phyloP scores from a whole-genome alignment of 108 stramenopile genomes.

The Skeletonema marinoi region DNA sequence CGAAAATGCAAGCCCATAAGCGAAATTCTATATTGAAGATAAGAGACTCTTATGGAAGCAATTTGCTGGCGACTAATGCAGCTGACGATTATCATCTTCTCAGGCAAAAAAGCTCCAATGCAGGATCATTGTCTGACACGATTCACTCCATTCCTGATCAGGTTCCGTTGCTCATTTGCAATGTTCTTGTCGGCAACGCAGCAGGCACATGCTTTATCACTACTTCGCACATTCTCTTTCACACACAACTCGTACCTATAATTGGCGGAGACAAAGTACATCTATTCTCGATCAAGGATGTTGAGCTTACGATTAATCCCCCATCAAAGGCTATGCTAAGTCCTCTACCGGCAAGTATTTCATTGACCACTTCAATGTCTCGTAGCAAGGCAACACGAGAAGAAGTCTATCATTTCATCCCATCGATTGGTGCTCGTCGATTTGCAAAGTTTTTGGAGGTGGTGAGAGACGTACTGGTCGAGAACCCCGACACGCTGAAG shows the following conservation, averaged over 20 bases:
- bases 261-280: conserved; percentile 59
- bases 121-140: conserved; percentile 43
- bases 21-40: conserved; percentile 60
- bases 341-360: conserved; percentile 72
- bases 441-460: conserved; percentile 77
- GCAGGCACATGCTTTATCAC: conserved; percentile 79
- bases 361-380: conserved; percentile 44
- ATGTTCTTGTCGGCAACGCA: conserved; percentile 67
- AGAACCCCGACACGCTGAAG: conserved; percentile 55
- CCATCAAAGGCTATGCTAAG: conserved; percentile 62
- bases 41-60: conserved; percentile 56
- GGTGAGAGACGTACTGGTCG: conserved; percentile 51
- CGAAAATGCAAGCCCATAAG: conserved; percentile 85
- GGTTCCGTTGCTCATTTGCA: conserved; percentile 74
- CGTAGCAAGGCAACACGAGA: conserved; percentile 36
- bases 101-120: conserved; percentile 40
- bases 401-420: conserved; percentile 72
- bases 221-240: conserved; percentile 66
- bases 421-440: conserved; percentile 66
- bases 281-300: conserved; percentile 57
- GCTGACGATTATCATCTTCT: conserved; percentile 62
- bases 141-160: conserved; percentile 40
- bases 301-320: conserved; percentile 69
- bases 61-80: conserved; percentile 50
- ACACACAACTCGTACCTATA: conserved; percentile 69